These are phyloP conservation scores for Fraxinus latifolia DNA, from an alignment of 305 asterid species.

Conservation along the genomic window DNA sequence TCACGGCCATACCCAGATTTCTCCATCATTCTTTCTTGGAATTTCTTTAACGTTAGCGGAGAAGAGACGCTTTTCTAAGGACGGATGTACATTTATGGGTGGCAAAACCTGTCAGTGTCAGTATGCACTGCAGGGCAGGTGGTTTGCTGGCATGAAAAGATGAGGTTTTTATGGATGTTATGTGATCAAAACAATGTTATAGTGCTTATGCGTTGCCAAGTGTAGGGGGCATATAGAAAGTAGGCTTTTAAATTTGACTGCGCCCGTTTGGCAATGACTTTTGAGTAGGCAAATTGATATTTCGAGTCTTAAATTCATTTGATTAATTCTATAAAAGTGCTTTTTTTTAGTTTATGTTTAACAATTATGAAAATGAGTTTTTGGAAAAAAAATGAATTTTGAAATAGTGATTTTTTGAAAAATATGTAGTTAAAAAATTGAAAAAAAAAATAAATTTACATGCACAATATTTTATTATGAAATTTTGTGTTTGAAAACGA, in stretches of 20 bases:
- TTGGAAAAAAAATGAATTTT: no score
- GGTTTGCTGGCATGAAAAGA: neutral
- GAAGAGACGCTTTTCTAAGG: neutral
- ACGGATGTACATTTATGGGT: neutral
- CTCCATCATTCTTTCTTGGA: constrained; percentile 48
- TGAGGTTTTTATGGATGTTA: neutral
- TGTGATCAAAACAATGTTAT: neutral
- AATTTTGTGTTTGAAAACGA: no score
- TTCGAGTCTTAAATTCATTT: neutral
- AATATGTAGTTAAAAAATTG: no score
- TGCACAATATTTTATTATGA: no score
- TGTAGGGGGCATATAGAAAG: neutral
- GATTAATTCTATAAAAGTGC: no score
- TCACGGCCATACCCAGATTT: constrained; percentile 93
- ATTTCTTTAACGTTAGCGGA: neutral
- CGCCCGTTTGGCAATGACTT: neutral
- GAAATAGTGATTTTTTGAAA: no score
- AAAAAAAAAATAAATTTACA: no score
- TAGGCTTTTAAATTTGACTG: no score
- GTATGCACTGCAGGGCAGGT: neutral
- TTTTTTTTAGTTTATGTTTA: no score
- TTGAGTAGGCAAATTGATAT: neutral
- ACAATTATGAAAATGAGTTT: no score
- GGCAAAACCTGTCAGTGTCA: neutral
- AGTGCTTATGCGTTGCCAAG: neutral